A percentile compares a stretch with the other conserved stretches of the same genome.
phyloP scores from a whole-genome alignment of 208 protist species.

The Spongospora subterranea region DNA sequence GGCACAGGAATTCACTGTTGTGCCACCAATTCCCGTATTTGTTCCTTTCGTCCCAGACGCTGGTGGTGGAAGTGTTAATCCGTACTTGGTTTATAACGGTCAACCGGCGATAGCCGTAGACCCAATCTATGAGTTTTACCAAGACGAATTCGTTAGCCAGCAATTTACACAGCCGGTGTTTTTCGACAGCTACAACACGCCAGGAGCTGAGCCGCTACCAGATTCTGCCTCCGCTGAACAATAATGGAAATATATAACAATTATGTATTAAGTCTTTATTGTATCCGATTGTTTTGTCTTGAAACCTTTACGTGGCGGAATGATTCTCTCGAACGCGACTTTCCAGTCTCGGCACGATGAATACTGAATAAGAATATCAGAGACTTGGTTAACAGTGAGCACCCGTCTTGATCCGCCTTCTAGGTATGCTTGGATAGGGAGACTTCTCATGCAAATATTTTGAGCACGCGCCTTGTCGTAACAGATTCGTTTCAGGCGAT shows the following conservation, averaged over 20 bases:
- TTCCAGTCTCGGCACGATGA: background rate
- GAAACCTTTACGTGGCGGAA: slow-evolving; percentile 17
- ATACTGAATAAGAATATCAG: slow-evolving; percentile 31
- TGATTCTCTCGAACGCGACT: background rate
- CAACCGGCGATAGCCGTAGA: too few species aligned
- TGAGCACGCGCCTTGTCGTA: background rate
- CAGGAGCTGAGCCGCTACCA: background rate
- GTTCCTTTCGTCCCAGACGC: too few species aligned
- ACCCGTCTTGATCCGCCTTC: background rate
- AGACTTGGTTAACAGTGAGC: slow-evolving; percentile 40
- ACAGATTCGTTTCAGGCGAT: slow-evolving; percentile 29
- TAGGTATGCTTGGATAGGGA: slow-evolving; percentile 5
- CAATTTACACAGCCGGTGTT: background rate
- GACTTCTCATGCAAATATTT: background rate
- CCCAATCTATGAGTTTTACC: too few species aligned
- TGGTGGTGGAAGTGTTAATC: too few species aligned
- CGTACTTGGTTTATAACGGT: too few species aligned
- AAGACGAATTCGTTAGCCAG: too few species aligned
- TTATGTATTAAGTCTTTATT: background rate
- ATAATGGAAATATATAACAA: background rate
- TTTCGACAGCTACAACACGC: background rate
- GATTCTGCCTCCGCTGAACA: background rate
- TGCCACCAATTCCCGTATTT: too few species aligned
- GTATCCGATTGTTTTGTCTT: background rate
- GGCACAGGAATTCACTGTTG: background rate